Evolutionary conservation across 805 yeast genomes (phyloP).

Genomic region (Ogataea allantospora): DNA sequence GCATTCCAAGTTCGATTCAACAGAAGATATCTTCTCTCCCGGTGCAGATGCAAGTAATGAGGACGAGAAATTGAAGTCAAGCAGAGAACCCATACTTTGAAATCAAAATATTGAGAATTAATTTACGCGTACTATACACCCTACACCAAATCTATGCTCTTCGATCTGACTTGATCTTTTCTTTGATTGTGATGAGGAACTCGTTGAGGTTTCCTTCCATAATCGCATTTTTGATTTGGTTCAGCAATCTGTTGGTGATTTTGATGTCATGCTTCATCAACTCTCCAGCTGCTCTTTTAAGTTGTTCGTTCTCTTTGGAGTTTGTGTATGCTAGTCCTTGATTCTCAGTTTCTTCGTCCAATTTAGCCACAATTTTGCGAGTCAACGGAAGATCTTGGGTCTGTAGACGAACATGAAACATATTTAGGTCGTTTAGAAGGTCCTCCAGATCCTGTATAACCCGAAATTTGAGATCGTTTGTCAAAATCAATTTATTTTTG

Average conservation of each 20-base stretch:
- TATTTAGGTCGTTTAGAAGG: slow-evolving; percentile 24
- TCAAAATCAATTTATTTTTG: slow-evolving; percentile 21
- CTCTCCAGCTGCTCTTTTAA: slow-evolving; percentile 24
- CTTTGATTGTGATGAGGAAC: slow-evolving; percentile 28
- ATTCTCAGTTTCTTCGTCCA: slow-evolving; percentile 8
- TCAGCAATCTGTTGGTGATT: slow-evolving; percentile 21
- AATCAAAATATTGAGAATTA: neutral
- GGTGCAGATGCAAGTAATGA: slow-evolving; percentile 13
- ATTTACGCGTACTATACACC: slow-evolving; percentile 8
- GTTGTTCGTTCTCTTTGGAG: slow-evolving; percentile 14
- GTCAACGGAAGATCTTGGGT: slow-evolving; percentile 23
- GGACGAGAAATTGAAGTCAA: slow-evolving; percentile 18
- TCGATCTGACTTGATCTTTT: slow-evolving; percentile 28
- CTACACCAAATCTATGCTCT: slow-evolving; percentile 15
- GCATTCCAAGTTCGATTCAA: neutral
- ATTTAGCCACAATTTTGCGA: slow-evolving; percentile 12
- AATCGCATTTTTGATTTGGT: slow-evolving; percentile 24
- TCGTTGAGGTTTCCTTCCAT: slow-evolving; percentile 29
- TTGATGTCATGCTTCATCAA: slow-evolving; percentile 24
- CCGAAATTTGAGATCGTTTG: slow-evolving; percentile 19
- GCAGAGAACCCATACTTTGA: slow-evolving; percentile 3
- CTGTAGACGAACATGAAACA: slow-evolving; percentile 28
- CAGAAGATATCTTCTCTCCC: neutral
- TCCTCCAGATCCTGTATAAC: slow-evolving; percentile 32
- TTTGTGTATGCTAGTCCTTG: slow-evolving; percentile 11